Conservation (phyloP, 2,329 filamentous ascomycete species). For the Zasmidium citrigriseum region DNA sequence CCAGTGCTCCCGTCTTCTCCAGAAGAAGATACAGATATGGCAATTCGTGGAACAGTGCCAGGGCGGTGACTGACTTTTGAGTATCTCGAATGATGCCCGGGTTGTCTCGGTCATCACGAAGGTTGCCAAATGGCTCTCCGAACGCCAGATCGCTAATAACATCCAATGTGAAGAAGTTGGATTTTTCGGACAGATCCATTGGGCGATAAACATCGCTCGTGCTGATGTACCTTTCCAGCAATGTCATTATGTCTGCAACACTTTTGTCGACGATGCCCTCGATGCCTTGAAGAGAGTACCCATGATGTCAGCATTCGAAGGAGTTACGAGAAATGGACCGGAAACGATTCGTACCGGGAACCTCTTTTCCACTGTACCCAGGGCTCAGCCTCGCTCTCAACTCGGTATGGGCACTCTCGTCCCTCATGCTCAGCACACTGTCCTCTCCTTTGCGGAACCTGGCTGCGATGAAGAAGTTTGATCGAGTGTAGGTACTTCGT, state of each 20-base stretch:
- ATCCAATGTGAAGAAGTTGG: slow-evolving; percentile 15
- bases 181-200: slow-evolving; percentile 13
- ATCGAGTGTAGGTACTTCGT: slow-evolving; percentile 2
- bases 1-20: slow-evolving; percentile 3
- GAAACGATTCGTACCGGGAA: too few relatives aligned
- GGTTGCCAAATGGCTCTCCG: slow-evolving; percentile 9
- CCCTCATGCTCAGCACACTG: slow-evolving; percentile 6
- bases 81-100: slow-evolving; percentile 5
- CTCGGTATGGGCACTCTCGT: slow-evolving; percentile 5
- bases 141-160: slow-evolving; percentile 15
- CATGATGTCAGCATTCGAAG: too few relatives aligned
- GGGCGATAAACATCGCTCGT: background rate
- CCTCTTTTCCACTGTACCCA: slow-evolving; percentile 14
- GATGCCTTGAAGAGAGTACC: too few relatives aligned
- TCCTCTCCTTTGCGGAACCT: slow-evolving; percentile 9
- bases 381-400: slow-evolving; percentile 8
- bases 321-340: too few relatives aligned
- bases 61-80: slow-evolving; percentile 4
- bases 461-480: slow-evolving; percentile 5
- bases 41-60: slow-evolving; percentile 8
- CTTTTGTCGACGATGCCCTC: background rate
- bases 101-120: slow-evolving; percentile 7
- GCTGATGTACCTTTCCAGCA: slow-evolving; percentile 9
- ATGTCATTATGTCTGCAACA: slow-evolving; percentile 3
- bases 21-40: slow-evolving; percentile 10